Evolutionary conservation across 257 asterid genomes (phyloP).

Genomic region (Solanum bukasovii): DNA sequence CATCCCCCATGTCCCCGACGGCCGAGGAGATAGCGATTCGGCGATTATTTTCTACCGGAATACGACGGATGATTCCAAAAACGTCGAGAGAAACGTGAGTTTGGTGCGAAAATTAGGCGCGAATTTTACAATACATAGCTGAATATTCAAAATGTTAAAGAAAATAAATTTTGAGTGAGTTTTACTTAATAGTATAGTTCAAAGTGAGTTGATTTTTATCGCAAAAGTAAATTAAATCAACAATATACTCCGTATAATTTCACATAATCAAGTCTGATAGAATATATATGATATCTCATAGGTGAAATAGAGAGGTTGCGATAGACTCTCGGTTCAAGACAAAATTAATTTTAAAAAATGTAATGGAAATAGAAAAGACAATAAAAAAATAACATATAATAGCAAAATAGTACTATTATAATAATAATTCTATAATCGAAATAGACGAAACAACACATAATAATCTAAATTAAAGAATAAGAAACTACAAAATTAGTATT

Average conservation of each 20-base stretch:
- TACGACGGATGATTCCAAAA: background rate
- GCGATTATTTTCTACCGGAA: background rate
- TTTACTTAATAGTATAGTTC: background rate
- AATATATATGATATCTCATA: too few species aligned
- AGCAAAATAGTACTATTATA: too few species aligned
- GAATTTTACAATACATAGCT: background rate
- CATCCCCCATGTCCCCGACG: constrained; percentile 31
- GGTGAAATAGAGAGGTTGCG: background rate
- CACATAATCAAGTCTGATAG: background rate
- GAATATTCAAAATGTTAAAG: background rate
- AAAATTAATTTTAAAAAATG: background rate
- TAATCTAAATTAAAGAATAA: background rate
- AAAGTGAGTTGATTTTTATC: background rate
- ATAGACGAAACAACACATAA: too few species aligned
- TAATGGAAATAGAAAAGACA: background rate
- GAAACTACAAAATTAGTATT: too few species aligned
- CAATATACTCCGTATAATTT: too few species aligned
- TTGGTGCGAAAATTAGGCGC: background rate
- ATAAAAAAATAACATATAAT: background rate
- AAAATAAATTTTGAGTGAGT: background rate
- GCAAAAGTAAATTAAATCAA: too few species aligned
- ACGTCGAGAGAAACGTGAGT: background rate
- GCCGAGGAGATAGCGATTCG: background rate
- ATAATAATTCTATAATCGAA: too few species aligned
- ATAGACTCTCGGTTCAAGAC: background rate